These are phyloP conservation scores for Torrubiella hemipterigena DNA, from an alignment of 2,329 filamentous ascomycete species.

Conservation along the genomic window DNA sequence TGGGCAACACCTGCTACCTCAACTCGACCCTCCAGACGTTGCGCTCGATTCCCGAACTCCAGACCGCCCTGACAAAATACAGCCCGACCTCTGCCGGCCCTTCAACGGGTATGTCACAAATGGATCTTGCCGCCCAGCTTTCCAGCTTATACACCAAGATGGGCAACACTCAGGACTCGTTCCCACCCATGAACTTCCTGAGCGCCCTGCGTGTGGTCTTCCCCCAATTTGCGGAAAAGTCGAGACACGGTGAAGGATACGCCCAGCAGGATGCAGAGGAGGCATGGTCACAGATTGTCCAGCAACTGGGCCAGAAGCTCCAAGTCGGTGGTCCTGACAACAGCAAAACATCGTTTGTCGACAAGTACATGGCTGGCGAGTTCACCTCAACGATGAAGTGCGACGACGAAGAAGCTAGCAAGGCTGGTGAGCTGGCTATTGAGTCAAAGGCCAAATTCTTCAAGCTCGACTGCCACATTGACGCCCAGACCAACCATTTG, in stretches of 20 bases:
- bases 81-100: constrained; percentile 13
- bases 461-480: constrained; percentile 95
- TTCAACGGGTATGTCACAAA: constrained; percentile 35
- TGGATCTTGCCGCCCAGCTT: constrained; percentile 66
- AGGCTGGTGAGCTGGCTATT: constrained; percentile 59
- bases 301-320: constrained; percentile 69
- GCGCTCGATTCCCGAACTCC: constrained; percentile 79
- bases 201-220: constrained; percentile 66
- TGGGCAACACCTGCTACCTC: constrained; percentile 97
- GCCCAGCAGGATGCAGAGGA: constrained; percentile 99
- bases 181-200: constrained; percentile 73
- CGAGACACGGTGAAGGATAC: constrained; percentile 70
- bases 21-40: constrained; percentile 95
- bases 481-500: constrained; percentile 74
- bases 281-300: constrained; percentile 91
- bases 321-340: constrained; percentile 46
- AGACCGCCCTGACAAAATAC: constrained; percentile 60
- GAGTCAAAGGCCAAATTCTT: constrained; percentile 64
- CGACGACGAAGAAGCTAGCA: constrained; percentile 67
- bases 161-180: constrained; percentile 78
- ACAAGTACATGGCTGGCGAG: constrained; percentile 78
- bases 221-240: constrained; percentile 86
- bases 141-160: constrained; percentile 80
- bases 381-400: constrained; percentile 72
- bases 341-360: constrained; percentile 60